Percentiles rank a stretch among this genome's conserved stretches.
phyloP scores from a whole-genome alignment of 805 yeast genomes.

The Metschnikowia noctiluminum region DNA sequence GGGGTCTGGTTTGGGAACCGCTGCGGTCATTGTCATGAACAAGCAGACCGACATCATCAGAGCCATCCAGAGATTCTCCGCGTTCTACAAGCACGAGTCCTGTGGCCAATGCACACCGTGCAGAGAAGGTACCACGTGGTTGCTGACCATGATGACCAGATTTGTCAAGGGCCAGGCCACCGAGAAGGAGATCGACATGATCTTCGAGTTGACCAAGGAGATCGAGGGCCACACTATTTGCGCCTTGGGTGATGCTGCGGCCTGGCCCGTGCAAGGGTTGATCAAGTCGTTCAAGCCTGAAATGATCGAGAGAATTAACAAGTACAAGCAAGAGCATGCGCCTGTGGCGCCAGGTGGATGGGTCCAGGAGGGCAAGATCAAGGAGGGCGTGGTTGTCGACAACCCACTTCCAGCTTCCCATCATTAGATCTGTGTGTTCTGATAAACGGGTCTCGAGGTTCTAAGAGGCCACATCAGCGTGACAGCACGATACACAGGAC shows the following conservation, averaged over 20 bases:
- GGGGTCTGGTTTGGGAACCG: conserved; percentile 88
- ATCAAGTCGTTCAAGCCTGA: conserved; percentile 82
- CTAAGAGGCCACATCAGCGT: background rate
- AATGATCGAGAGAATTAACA: conserved; percentile 69
- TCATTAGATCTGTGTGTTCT: conserved; percentile 14
- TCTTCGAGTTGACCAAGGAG: conserved; percentile 79
- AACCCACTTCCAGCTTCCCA: conserved; percentile 51
- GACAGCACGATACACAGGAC: background rate
- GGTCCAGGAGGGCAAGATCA: conserved; percentile 57
- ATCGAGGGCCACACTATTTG: conserved; percentile 91
- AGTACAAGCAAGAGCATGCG: conserved; percentile 52
- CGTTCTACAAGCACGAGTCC: conserved; percentile 87
- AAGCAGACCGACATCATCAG: conserved; percentile 80
- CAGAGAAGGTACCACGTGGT: conserved; percentile 90
- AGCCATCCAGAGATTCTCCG: conserved; percentile 80
- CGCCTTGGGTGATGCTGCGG: conserved; percentile 90
- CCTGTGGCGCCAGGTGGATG: conserved; percentile 71
- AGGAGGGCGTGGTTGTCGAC: conserved; percentile 62
- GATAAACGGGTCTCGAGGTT: background rate
- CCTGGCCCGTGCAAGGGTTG: conserved; percentile 91
- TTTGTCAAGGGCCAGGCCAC: conserved; percentile 76
- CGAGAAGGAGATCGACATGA: conserved; percentile 78
- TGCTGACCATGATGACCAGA: conserved; percentile 80
- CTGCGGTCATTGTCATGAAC: conserved; percentile 90
- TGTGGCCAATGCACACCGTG: conserved; percentile 96